Percentiles rank a stretch among this genome's conserved stretches.
Conservation (phyloP, 129 eudicot genomes). For the Ambrosia artemisiifolia region DNA sequence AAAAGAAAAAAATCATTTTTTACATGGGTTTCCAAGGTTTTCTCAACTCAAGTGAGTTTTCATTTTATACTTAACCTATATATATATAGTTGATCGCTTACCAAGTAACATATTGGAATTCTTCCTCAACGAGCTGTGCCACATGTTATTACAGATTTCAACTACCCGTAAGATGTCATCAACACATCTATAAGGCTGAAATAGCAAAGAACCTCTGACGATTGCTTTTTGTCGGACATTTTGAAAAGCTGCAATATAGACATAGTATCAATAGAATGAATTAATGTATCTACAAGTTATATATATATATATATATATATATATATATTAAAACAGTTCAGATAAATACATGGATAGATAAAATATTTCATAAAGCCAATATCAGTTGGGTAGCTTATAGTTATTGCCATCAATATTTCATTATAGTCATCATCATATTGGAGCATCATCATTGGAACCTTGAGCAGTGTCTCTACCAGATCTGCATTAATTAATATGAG, state of each 20-base stretch:
- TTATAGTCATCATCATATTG: neutral
- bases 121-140: neutral
- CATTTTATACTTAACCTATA: no score
- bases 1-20: neutral
- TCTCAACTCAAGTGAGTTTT: no score
- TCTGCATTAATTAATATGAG: neutral
- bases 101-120: neutral
- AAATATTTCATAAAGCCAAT: neutral
- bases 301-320: no score
- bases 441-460: no score
- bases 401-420: neutral
- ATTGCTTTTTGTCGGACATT: neutral
- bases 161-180: neutral
- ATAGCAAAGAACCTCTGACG: neutral
- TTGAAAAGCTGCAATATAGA: neutral
- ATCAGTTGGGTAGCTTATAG: slow-evolving; percentile 5
- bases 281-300: no score
- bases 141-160: neutral
- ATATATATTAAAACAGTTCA: neutral
- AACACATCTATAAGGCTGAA: neutral
- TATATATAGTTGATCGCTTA: neutral
- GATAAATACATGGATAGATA: slow-evolving; percentile 14
- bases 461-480: neutral
- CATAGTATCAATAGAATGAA: neutral
- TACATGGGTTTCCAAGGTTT: no score